Conservation (phyloP, 352 stramenopile species). For the Pythium periplocum region DNA sequence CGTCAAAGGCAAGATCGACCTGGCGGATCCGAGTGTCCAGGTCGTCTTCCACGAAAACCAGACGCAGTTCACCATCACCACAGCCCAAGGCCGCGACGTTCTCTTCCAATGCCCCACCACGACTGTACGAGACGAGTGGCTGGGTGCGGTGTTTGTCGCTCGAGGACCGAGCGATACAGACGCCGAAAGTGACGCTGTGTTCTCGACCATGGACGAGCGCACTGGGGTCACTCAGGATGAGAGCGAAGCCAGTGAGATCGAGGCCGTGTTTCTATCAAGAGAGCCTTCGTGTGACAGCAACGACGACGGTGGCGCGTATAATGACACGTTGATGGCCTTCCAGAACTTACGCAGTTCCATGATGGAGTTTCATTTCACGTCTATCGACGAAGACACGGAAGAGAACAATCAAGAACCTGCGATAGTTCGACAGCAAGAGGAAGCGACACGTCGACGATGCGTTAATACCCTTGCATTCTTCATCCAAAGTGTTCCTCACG, state of each 20-base stretch:
- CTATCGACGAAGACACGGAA: slow-evolving; percentile 17
- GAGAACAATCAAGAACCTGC: slow-evolving; percentile 4
- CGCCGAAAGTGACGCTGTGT: slow-evolving; percentile 33
- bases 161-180: slow-evolving; percentile 31
- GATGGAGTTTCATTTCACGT: slow-evolving; percentile 48
- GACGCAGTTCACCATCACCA: slow-evolving; percentile 45
- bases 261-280: background rate
- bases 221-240: slow-evolving; percentile 23
- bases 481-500: slow-evolving; percentile 46
- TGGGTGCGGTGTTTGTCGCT: slow-evolving; percentile 51
- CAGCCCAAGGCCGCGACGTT: slow-evolving; percentile 28
- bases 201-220: slow-evolving; percentile 37
- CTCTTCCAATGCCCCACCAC: slow-evolving; percentile 51
- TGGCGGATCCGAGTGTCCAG: slow-evolving; percentile 44
- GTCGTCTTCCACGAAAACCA: slow-evolving; percentile 62
- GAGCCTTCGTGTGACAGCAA: slow-evolving; percentile 10
- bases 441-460: slow-evolving; percentile 29
- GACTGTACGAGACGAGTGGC: slow-evolving; percentile 47
- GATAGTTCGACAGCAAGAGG: slow-evolving; percentile 15
- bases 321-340: slow-evolving; percentile 46
- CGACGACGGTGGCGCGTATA: slow-evolving; percentile 34
- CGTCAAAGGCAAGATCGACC: slow-evolving; percentile 66
- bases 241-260: slow-evolving; percentile 8
- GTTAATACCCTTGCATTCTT: slow-evolving; percentile 37
- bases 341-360: slow-evolving; percentile 63